Evolutionary conservation across 2,329 filamentous ascomycete genomes (phyloP), one percentile per base, ranked within the genome.

Genomic region (Aspergillus pseudoglaucus): DNA sequence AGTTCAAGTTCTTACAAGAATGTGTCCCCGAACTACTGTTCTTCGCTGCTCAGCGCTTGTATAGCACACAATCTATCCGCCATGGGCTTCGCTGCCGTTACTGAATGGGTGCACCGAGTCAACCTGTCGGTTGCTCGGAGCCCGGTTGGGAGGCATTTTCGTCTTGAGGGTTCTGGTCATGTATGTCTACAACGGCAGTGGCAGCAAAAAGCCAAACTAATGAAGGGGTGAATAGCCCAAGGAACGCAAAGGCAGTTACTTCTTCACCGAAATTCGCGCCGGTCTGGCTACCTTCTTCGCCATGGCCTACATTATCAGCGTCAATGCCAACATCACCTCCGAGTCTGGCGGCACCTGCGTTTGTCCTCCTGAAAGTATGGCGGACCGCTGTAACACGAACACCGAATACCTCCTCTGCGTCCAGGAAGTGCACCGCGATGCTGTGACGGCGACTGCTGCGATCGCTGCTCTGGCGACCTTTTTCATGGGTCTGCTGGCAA

Each of bases 361-460:
- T 27, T 93, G 88, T 64, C 77, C 78, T 20, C 68, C 70, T 32
- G 60, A 68, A 14, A 61, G 69, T n/a, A 64, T 65, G 17, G 65
- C 64, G 30, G 58, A 61, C 33, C 15, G 49, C 37, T 85, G 83
- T 55, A 71, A 73, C 30, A 71, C 70, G 14, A 71, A 76, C 49
- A 52, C 59, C 33, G 68, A 70, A 15, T 77, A 76, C 51, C 62
- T 67, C 45, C 51, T 68, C 32, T 77, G 74, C 52, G 59, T 73
- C 30, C 66, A 73, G 59, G 78, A 77, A 53, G 65, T 91, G 62
- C 85, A 86, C 67, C 82, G 87, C 27, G 89, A 95, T 62, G 71
- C 90, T 35, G 85, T 94, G 47, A 94, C 89, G 6, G 88, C 85
- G 9, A 94, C 89, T 4, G 88, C 89, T 40, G 88, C 88, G 47